Conservation (phyloP, 2,329 filamentous ascomycete species). For the Tympanopsis confertula region DNA sequence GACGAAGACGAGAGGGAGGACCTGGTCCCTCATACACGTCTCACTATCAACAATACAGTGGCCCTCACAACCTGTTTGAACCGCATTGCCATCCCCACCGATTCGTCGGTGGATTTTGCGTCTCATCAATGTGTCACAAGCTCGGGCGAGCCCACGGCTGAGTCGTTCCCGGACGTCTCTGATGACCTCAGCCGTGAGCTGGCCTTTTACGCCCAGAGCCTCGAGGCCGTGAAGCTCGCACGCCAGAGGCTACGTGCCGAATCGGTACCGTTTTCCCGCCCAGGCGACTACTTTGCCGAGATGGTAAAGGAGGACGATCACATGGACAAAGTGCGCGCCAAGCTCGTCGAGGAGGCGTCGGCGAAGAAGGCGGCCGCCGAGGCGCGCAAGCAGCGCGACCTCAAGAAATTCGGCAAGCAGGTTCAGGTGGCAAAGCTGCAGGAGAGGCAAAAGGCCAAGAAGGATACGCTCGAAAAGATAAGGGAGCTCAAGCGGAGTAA, state of each 20-base stretch:
- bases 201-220: slow-evolving; percentile 81
- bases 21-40: slow-evolving; percentile 76
- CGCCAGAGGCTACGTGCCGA: slow-evolving; percentile 67
- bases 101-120: slow-evolving; percentile 62
- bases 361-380: slow-evolving; percentile 86
- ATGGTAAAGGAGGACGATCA: slow-evolving; percentile 98
- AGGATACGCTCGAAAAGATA: slow-evolving; percentile 89
- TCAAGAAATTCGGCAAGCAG: slow-evolving; percentile 99
- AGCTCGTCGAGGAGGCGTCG: slow-evolving; percentile 83
- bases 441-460: slow-evolving; percentile 85
- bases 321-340: slow-evolving; percentile 92
- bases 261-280: slow-evolving; percentile 74
- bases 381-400: slow-evolving; percentile 79
- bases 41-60: slow-evolving; percentile 93
- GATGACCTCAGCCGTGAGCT: slow-evolving; percentile 89
- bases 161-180: slow-evolving; percentile 67
- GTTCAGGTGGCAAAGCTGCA: slow-evolving; percentile 94
- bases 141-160: slow-evolving; percentile 50
- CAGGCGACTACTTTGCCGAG: slow-evolving; percentile 93
- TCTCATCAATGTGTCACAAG: slow-evolving; percentile 65
- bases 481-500: slow-evolving; percentile 87
- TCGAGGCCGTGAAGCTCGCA: slow-evolving; percentile 65
- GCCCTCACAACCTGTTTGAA: slow-evolving; percentile 72
- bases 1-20: slow-evolving; percentile 75
- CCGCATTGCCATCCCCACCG: slow-evolving; percentile 62